Percentiles rank a stretch among this genome's conserved stretches.
These are phyloP conservation scores for Cladosporium sp. DNA, from an alignment of 2,329 filamentous ascomycete species.

Conservation along the genomic window DNA sequence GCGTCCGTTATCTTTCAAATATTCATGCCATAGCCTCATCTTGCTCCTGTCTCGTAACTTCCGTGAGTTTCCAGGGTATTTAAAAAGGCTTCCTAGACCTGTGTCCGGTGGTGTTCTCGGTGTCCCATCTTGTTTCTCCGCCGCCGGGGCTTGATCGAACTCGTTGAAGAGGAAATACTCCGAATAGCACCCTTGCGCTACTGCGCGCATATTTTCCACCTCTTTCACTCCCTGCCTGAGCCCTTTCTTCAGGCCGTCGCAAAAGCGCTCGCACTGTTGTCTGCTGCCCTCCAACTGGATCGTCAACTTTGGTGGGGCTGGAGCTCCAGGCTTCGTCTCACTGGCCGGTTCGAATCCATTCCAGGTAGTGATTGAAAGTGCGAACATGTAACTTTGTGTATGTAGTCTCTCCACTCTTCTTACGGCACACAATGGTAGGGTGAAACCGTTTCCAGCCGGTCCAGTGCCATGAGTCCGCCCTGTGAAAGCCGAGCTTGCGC, in stretches of 20 bases:
- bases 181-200: slow-evolving; percentile 84
- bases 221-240: slow-evolving; percentile 82
- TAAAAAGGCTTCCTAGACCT: slow-evolving; percentile 85
- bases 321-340: slow-evolving; percentile 46
- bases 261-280: slow-evolving; percentile 89
- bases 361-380: slow-evolving; percentile 83
- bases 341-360: slow-evolving; percentile 39
- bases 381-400: slow-evolving; percentile 87
- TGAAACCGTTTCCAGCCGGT: slow-evolving; percentile 92
- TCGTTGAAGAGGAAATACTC: slow-evolving; percentile 58
- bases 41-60: slow-evolving; percentile 94
- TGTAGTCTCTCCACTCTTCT: slow-evolving; percentile 88
- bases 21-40: slow-evolving; percentile 96
- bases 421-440: slow-evolving; percentile 85
- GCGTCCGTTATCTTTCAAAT: slow-evolving; percentile 84
- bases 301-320: slow-evolving; percentile 79
- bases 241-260: slow-evolving; percentile 89
- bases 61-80: slow-evolving; percentile 89
- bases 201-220: slow-evolving; percentile 75
- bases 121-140: slow-evolving; percentile 31
- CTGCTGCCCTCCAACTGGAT: slow-evolving; percentile 86
- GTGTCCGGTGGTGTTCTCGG: slow-evolving; percentile 68
- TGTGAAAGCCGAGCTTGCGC: slow-evolving; percentile 77
- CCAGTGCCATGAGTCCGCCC: slow-evolving; percentile 91
- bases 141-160: slow-evolving; percentile 43